Conservation (phyloP, 306 rosid species). For the Prunus armeniaca region DNA sequence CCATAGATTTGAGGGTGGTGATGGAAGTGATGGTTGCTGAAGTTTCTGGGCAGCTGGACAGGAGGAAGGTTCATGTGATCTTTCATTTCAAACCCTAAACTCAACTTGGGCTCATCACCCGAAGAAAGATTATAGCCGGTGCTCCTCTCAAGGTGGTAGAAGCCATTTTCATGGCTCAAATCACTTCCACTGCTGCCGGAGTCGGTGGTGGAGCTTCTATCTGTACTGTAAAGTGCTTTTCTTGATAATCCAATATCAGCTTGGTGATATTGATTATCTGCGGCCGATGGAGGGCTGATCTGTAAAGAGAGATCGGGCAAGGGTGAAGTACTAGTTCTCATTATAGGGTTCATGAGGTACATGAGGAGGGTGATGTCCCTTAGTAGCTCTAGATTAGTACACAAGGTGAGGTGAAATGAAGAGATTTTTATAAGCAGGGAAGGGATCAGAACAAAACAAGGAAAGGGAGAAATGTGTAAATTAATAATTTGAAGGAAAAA, state of each 20-base stretch:
- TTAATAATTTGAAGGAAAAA: background rate
- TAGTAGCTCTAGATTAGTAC: background rate
- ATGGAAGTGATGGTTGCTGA: slow-evolving; percentile 11
- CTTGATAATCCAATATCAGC: slow-evolving; percentile 22
- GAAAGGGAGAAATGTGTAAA: background rate
- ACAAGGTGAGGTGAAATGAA: background rate
- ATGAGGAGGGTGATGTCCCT: slow-evolving; percentile 26
- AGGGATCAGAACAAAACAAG: background rate
- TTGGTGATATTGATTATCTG: slow-evolving; percentile 6
- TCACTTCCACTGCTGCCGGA: slow-evolving; percentile 77
- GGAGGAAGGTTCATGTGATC: slow-evolving; percentile 18
- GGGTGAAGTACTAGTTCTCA: slow-evolving; percentile 30
- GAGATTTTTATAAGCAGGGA: background rate
- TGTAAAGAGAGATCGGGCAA: slow-evolving; percentile 76
- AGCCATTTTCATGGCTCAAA: slow-evolving; percentile 62
- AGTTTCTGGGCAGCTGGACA: slow-evolving; percentile 24
- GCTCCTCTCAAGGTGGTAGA: slow-evolving; percentile 12
- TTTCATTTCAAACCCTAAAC: slow-evolving; percentile 45
- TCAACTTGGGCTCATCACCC: slow-evolving; percentile 47
- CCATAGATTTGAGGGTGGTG: slow-evolving; percentile 59
- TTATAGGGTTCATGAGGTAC: slow-evolving; percentile 33
- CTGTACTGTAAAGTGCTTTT: slow-evolving; percentile 26
- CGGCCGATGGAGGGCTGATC: slow-evolving; percentile 56
- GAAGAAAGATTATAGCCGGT: slow-evolving; percentile 5
- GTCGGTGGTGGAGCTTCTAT: slow-evolving; percentile 56